Conservation (phyloP, 805 yeast genomes). For the Lipomyces yamadae region DNA sequence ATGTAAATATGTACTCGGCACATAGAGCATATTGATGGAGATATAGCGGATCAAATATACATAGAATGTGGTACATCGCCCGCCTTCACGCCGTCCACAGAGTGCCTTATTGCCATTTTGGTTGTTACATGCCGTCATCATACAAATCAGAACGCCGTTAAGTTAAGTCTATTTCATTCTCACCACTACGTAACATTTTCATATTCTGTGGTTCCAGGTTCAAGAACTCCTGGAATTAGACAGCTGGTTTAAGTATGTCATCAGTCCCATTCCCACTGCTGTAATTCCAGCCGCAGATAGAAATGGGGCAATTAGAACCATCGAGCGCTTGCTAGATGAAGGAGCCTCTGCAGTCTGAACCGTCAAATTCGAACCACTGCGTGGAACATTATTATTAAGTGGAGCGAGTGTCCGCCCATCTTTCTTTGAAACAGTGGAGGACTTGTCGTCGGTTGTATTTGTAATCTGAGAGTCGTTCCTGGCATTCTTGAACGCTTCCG, state of each 20-base stretch:
- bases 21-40: background rate
- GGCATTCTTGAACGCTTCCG: slow-evolving; percentile 24
- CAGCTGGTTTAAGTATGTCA: slow-evolving; percentile 23
- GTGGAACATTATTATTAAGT: slow-evolving; percentile 1
- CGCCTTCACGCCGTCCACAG: background rate
- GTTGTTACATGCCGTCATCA: background rate
- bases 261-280: slow-evolving; percentile 31
- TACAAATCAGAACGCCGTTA: background rate
- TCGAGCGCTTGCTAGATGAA: background rate
- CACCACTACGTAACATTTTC: background rate
- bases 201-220: background rate
- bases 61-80: background rate
- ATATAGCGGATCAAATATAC: slow-evolving; percentile 1
- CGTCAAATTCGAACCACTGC: background rate
- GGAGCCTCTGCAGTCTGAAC: background rate
- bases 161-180: background rate
- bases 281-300: slow-evolving; percentile 33
- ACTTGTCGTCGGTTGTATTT: background rate
- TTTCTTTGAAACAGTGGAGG: background rate
- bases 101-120: background rate
- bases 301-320: slow-evolving; percentile 19
- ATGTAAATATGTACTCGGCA: slow-evolving; percentile 6
- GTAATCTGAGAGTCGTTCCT: slow-evolving; percentile 1
- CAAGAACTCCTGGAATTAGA: background rate
- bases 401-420: background rate